phyloP scores from a whole-genome alignment of 805 yeast genomes.

The Kodamaea restingae region DNA sequence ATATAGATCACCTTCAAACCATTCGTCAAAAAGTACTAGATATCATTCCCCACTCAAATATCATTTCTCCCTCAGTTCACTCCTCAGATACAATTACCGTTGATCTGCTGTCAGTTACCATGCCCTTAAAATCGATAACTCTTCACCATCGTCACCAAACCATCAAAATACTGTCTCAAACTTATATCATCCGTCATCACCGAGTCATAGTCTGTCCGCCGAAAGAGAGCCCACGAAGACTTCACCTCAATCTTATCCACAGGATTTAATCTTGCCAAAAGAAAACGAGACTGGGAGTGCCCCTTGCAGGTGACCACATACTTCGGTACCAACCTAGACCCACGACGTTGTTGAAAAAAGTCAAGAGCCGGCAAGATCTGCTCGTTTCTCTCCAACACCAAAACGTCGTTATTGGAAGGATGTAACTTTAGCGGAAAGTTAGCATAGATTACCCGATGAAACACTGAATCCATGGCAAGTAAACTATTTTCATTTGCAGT shows the following conservation, averaged over 20 bases:
- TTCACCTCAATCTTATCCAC: slow-evolving; percentile 5
- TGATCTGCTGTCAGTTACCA: too few species aligned
- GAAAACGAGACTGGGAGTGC: slow-evolving; percentile 38
- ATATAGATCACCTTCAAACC: too few species aligned
- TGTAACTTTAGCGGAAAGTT: slow-evolving; percentile 19
- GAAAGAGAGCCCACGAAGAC: slow-evolving; percentile 3
- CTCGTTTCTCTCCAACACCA: slow-evolving; percentile 11
- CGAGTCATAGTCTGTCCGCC: slow-evolving; percentile 2
- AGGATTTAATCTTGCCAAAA: slow-evolving; percentile 29
- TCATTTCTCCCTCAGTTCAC: too few species aligned
- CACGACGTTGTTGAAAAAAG: slow-evolving; percentile 13
- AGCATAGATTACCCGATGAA: slow-evolving; percentile 23
- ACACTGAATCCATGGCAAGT: slow-evolving; percentile 29
- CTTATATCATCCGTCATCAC: slow-evolving; percentile 22
- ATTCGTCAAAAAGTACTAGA: too few species aligned
- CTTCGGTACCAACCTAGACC: slow-evolving; percentile 16
- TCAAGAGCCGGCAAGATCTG: slow-evolving; percentile 14
- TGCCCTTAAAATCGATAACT: slow-evolving; percentile 11
- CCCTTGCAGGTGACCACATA: slow-evolving; percentile 29
- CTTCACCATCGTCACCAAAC: slow-evolving; percentile 19
- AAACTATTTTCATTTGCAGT: slow-evolving; percentile 11
- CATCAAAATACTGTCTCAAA: slow-evolving; percentile 24
- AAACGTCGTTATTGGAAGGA: slow-evolving; percentile 24
- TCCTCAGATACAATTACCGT: too few species aligned
- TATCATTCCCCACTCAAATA: too few species aligned